Base-by-base conservation (phyloP, 2,329 filamentous ascomycete species). In the Colletotrichum sp. region DNA sequence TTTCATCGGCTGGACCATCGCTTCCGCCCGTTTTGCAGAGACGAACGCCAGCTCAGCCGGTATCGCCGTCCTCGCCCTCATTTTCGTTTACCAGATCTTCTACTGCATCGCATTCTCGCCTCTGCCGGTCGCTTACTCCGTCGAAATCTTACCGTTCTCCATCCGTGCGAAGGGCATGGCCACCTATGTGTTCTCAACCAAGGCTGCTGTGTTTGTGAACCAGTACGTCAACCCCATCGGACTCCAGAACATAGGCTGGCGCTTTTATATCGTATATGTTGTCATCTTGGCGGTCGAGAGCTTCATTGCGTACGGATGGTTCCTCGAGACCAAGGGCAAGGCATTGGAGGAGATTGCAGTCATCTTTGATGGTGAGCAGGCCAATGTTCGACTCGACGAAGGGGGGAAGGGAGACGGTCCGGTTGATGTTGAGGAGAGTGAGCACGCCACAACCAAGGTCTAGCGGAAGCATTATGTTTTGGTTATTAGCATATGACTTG, bases 231-330 rank as follows among this genome's bases (percentile, higher is more conserved):
- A 89, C 34, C 91, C 91, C 0, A 88, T 89, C 69, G 90, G 87
- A 0, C 80, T 92, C 0, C 86, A 85, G 0, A 80, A 86, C 3
- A 87, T 91, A 30, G 84, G 85, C 0, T 92, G 89, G 86, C 88
- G 85, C 78, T 92, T 89, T 77, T 92, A 92, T 82, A 89, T 92
- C 76, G 85, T 92, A 18, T 92, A 92, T 71, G 88, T 89, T 57
- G 86, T 84, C 10, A 84, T 86, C 1, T 71, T 88, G 3, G 83
- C 85, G 0, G 86, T 87, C 0, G 87, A 92, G 71, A 89, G 85
- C 78, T 88, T 91, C 62, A 80, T 90, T 67, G 80, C 80, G 2
- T 84, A 81, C 21, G 79, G 79, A 0, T 81, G 78, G 79, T 92
- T 92, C 80, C 86, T 86, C 21, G 89, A 90, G 81, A 90, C 89